phyloP scores from a whole-genome alignment of 148 eudicot species.

The Vaccinium vitisidaea region DNA sequence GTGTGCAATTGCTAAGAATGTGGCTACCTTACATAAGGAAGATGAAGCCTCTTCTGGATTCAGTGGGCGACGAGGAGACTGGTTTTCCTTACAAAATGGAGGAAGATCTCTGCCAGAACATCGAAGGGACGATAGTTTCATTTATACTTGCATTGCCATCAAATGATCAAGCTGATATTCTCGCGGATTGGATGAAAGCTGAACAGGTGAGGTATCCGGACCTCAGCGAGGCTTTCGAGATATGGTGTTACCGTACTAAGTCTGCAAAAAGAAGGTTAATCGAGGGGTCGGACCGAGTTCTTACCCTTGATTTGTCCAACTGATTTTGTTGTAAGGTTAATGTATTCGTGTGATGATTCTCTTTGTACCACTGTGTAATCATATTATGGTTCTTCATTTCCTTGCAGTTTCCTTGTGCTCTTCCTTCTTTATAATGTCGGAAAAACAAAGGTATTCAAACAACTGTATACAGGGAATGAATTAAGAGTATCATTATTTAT shows the following conservation, averaged over 20 bases:
- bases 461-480: not conserved
- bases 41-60: constrained; percentile 64
- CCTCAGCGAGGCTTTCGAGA: constrained; percentile 82
- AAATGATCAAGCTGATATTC: constrained; percentile 75
- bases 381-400: not conserved
- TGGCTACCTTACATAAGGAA: constrained; percentile 87
- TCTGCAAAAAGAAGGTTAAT: constrained; percentile 74
- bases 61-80: constrained; percentile 32
- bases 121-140: constrained; percentile 77
- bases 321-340: constrained; percentile 22
- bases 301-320: constrained; percentile 47
- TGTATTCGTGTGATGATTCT: not conserved
- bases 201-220: constrained; percentile 67
- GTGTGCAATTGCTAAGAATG: constrained; percentile 50
- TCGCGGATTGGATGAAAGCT: constrained; percentile 75
- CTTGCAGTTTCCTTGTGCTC: not conserved
- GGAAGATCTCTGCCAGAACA: constrained; percentile 66
- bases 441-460: no score
- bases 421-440: not conserved
- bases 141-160: constrained; percentile 77
- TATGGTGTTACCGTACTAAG: constrained; percentile 88
- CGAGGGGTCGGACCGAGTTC: constrained; percentile 42
- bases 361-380: not conserved
- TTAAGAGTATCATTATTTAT: not conserved
- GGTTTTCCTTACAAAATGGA: constrained; percentile 61